Evolutionary conservation across 495 filamentous ascomycete species (phyloP).

Genomic region (Podospora conica): DNA sequence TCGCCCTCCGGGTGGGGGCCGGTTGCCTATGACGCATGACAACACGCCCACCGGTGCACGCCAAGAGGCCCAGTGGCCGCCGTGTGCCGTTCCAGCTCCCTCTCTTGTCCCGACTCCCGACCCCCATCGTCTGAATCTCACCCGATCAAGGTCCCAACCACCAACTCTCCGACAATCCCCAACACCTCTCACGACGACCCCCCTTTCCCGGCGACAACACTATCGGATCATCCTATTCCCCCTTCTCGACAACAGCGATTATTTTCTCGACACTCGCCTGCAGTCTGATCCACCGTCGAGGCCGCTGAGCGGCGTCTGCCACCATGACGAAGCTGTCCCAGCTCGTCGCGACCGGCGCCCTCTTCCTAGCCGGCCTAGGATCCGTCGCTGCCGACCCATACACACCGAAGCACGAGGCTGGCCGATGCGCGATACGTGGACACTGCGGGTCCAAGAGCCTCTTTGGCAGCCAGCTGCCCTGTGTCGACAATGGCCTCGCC

Average conservation of each 20-base stretch:
- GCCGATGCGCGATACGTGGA: slow-evolving; percentile 85
- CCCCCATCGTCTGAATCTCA: background rate
- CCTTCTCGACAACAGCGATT: background rate
- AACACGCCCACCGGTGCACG: background rate
- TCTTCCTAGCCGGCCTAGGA: slow-evolving; percentile 31
- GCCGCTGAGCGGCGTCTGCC: slow-evolving; percentile 28
- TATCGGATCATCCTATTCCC: background rate
- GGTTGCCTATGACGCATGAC: slow-evolving; percentile 10
- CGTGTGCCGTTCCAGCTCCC: background rate
- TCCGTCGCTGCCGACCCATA: slow-evolving; percentile 30
- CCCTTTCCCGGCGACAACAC: background rate
- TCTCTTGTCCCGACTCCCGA: background rate
- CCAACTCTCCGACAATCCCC: background rate
- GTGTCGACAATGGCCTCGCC: slow-evolving; percentile 85
- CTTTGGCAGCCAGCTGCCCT: slow-evolving; percentile 83
- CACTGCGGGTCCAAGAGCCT: slow-evolving; percentile 84
- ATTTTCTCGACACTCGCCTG: background rate
- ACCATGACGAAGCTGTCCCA: slow-evolving; percentile 27
- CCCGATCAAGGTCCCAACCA: background rate
- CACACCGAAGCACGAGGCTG: slow-evolving; percentile 70
- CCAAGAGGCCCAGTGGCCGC: background rate
- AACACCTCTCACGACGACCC: background rate
- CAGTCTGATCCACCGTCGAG: background rate
- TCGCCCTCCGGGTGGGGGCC: background rate
- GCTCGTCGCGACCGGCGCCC: slow-evolving; percentile 31